Evolutionary conservation across 2,329 filamentous ascomycete species (phyloP).

Genomic region (Talaromyces pinophilus): DNA sequence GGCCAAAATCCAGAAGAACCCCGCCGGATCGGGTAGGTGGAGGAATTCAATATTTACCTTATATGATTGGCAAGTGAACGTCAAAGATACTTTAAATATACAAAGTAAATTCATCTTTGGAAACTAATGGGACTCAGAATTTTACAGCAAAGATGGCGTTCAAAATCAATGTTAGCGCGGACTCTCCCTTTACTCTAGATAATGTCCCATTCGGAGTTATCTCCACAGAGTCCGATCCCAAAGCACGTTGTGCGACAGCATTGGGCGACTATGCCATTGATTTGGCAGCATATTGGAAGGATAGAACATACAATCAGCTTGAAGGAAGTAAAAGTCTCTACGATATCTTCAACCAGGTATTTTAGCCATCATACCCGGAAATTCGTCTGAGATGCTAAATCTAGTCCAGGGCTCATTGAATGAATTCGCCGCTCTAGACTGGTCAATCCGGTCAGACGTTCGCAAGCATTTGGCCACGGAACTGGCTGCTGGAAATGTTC

Average conservation of each 20-base stretch:
- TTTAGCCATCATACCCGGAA: neutral
- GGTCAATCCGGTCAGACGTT: constrained; percentile 43
- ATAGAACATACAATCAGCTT: constrained; percentile 33
- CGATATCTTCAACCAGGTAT: constrained; percentile 15
- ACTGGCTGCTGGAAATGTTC: constrained; percentile 25
- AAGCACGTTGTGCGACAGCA: constrained; percentile 53
- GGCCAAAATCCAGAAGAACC: neutral
- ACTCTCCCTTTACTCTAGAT: constrained; percentile 47
- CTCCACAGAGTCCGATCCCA: constrained; percentile 41
- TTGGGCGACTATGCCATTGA: constrained; percentile 56
- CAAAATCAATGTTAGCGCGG: constrained; percentile 11
- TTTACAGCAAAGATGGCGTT: neutral
- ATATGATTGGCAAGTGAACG: neutral
- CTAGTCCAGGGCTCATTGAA: constrained; percentile 49
- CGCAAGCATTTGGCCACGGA: constrained; percentile 41
- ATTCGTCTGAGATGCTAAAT: constrained; percentile 27
- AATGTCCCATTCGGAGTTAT: constrained; percentile 60
- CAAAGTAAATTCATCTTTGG: no score
- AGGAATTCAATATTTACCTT: neutral
- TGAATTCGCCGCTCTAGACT: constrained; percentile 50
- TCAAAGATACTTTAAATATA: neutral
- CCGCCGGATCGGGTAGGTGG: constrained; percentile 12
- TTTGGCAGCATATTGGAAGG: constrained; percentile 46
- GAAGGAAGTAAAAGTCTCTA: constrained; percentile 7
- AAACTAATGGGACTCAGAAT: neutral